Conservation (phyloP, 176 grass and related monocot genomes). For the Secale cereale region DNA sequence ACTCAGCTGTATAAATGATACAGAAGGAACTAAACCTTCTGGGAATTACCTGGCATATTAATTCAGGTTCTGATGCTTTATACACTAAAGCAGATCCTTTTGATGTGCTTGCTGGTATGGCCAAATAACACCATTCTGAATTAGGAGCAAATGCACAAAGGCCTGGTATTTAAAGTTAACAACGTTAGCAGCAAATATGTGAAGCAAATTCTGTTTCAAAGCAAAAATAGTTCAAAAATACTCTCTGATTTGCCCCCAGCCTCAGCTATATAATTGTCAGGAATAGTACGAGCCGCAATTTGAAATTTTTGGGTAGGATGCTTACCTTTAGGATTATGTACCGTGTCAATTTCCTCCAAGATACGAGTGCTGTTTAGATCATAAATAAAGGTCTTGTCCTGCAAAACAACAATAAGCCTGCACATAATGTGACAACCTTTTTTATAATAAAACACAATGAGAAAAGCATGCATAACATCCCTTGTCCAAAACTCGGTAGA, state of each 20-base stretch:
- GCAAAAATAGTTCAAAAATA: not conserved
- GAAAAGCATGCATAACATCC: not conserved
- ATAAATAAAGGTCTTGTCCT: conserved; percentile 76
- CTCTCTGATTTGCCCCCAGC: not conserved
- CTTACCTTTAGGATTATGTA: conserved; percentile 82
- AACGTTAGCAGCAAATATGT: conserved; percentile 11
- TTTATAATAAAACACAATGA: conserved; percentile 4
- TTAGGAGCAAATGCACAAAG: conserved; percentile 91
- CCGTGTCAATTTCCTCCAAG: conserved; percentile 89
- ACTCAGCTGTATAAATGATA: not conserved
- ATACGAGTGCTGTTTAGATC: conserved; percentile 76
- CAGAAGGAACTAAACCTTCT: not conserved
- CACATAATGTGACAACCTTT: conserved; percentile 47
- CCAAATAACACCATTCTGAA: conserved; percentile 81
- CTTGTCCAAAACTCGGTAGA: not conserved
- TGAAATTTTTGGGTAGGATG: not conserved
- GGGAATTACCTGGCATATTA: conserved; percentile 78
- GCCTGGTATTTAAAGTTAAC: conserved; percentile 46
- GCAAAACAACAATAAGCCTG: conserved; percentile 98
- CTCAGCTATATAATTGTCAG: not conserved
- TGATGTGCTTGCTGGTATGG: conserved; percentile 82
- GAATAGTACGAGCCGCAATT: not conserved
- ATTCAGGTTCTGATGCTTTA: conserved; percentile 86
- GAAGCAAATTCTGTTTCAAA: not conserved
- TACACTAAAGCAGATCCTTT: conserved; percentile 90